Percentiles rank a stretch among this genome's conserved stretches.
These are phyloP conservation scores for Syzygium aromaticum DNA, from an alignment of 345 rosid genomes.

Conservation along the genomic window DNA sequence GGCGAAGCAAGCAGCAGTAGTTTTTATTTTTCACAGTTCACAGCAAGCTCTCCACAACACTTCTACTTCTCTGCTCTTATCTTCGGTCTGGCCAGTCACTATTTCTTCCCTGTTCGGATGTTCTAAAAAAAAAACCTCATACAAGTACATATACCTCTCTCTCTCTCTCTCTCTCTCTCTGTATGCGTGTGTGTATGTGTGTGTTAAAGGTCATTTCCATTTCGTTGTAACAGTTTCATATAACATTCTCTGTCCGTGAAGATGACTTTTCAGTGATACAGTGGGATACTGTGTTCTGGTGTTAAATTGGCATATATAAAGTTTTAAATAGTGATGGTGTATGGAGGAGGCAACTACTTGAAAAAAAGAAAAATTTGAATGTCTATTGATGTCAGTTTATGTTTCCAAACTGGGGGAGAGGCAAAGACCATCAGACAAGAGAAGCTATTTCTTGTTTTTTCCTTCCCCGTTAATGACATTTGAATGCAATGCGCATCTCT, in stretches of 20 bases:
- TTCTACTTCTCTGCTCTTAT: not conserved
- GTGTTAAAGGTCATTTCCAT: not conserved
- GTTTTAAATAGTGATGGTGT: not conserved
- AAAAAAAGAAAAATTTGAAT: not conserved
- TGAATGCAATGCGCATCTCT: not conserved
- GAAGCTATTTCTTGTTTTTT: not conserved
- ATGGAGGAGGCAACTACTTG: not conserved
- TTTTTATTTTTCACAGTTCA: not conserved
- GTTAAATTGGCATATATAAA: not conserved
- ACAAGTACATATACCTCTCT: not conserved
- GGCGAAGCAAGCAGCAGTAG: not conserved
- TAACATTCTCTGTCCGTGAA: not conserved
- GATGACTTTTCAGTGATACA: not conserved
- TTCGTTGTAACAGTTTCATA: not conserved
- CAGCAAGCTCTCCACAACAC: not conserved
- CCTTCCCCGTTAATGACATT: not conserved
- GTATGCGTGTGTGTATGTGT: rapidly evolving
- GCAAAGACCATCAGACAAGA: not conserved
- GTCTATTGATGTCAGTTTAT: not conserved
- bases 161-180: not conserved
- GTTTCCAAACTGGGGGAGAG: not conserved
- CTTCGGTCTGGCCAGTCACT: not conserved
- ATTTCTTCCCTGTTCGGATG: not conserved
- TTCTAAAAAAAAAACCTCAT: not conserved
- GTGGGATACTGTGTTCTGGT: not conserved